phyloP scores from a whole-genome alignment of 257 asterid genomes.

The Orobanche coerulescens region DNA sequence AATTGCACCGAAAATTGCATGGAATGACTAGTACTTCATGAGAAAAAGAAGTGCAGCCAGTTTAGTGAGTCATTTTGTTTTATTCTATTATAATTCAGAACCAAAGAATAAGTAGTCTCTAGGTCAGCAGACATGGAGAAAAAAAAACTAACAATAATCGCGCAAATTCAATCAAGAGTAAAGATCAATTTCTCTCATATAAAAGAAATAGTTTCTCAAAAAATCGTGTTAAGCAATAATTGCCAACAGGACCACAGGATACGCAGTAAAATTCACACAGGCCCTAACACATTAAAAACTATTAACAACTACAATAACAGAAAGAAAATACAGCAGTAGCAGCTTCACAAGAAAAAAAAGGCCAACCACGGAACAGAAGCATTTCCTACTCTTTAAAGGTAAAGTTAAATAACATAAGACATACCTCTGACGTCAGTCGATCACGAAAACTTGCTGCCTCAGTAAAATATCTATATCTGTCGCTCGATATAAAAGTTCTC shows the following conservation, averaged over 20 bases:
- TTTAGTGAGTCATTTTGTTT: too few species aligned
- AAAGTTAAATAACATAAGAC: neutral
- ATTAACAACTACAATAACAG: neutral
- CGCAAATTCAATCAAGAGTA: neutral
- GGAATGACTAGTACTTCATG: too few species aligned
- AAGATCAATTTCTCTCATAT: neutral
- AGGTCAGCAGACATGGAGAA: neutral
- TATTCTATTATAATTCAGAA: too few species aligned
- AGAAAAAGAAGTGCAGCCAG: too few species aligned
- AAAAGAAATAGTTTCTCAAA: neutral
- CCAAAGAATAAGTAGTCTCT: too few species aligned
- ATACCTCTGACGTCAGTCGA: constrained; percentile 29
- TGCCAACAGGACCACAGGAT: neutral
- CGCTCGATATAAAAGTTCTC: constrained; percentile 28
- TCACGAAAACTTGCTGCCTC: constrained; percentile 32
- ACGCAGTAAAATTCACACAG: neutral
- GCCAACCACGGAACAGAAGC: neutral
- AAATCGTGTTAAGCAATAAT: neutral
- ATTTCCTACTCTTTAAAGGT: neutral
- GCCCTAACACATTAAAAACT: neutral
- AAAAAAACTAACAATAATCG: neutral
- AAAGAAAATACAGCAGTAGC: neutral
- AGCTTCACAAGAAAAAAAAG: neutral
- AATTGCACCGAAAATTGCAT: too few species aligned
- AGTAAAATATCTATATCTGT: constrained; percentile 34